Evolutionary conservation across 768 basidiomycete genomes (phyloP).

Genomic region (Boletus fagicola): DNA sequence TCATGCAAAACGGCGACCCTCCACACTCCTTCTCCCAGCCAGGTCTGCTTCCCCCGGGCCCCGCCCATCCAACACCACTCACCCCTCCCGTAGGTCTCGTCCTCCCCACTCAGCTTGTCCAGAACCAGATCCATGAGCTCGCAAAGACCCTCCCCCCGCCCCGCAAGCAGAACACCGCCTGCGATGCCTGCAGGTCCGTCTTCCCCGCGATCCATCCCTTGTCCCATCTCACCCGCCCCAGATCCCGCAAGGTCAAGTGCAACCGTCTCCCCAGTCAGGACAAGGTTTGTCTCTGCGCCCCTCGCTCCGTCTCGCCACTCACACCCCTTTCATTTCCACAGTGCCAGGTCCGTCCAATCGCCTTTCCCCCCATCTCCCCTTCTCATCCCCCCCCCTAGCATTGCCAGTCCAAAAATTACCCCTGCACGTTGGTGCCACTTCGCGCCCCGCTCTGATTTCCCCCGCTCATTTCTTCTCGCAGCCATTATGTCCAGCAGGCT

Average conservation of each 20-base stretch:
- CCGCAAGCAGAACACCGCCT: conserved; percentile 89
- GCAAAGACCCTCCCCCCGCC: conserved; percentile 81
- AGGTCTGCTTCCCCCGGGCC: conserved; percentile 18
- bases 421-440: conserved; percentile 75
- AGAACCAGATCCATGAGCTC: conserved; percentile 80
- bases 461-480: conserved; percentile 32
- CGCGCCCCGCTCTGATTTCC: conserved; percentile 16
- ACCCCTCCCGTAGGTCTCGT: conserved; percentile 46
- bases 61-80: neutral
- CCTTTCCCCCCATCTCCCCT: conserved; percentile 5
- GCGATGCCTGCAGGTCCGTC: conserved; percentile 82
- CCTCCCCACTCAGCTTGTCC: conserved; percentile 63
- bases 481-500: conserved; percentile 79
- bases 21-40: conserved; percentile 35
- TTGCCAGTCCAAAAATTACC: conserved; percentile 83
- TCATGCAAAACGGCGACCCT: conserved; percentile 33
- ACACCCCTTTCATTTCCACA: conserved; percentile 31
- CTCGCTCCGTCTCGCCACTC: conserved; percentile 6
- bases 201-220: neutral
- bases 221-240: conserved; percentile 27
- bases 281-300: conserved; percentile 51
- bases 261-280: conserved; percentile 78
- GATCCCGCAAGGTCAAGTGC: conserved; percentile 88
- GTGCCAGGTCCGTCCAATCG: conserved; percentile 59
- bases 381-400: conserved; percentile 47